Conservation (phyloP, 2,329 filamentous ascomycete species). For the Fusarium phyllophilum region DNA sequence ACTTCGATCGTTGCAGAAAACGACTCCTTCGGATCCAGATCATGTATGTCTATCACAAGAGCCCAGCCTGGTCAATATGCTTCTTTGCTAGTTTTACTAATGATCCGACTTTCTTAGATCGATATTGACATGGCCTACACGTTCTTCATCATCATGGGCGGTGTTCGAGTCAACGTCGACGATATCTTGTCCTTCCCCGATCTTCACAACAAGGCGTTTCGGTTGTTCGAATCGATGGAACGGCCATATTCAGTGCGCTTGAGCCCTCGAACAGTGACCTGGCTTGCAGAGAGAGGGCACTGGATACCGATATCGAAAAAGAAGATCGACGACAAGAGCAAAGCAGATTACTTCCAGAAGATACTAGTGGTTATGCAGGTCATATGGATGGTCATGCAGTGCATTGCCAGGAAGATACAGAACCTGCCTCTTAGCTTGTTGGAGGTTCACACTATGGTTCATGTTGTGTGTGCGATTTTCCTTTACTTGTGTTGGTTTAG, state of each 20-base stretch:
- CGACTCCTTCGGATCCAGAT: neutral
- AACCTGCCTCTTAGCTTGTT: conserved; percentile 51
- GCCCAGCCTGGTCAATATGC: neutral
- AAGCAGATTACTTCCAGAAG: conserved; percentile 50
- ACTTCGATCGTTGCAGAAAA: neutral
- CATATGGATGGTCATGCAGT: conserved; percentile 52
- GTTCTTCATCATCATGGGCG: conserved; percentile 48
- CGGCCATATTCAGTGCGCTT: conserved; percentile 1
- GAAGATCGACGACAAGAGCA: conserved; percentile 51
- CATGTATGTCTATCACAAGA: neutral
- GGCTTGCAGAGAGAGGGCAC: conserved; percentile 8
- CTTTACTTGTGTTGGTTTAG: conserved; percentile 38
- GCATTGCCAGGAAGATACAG: conserved; percentile 45
- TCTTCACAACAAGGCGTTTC: neutral
- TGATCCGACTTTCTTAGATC: neutral
- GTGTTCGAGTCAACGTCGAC: conserved; percentile 33
- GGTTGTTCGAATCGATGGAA: neutral
- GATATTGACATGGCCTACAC: conserved; percentile 34
- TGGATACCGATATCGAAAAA: conserved; percentile 12
- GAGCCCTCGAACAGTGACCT: conserved; percentile 2
- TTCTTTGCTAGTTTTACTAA: neutral
- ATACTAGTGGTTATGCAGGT: conserved; percentile 51
- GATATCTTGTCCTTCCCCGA: conserved; percentile 7
- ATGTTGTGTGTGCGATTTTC: conserved; percentile 32
- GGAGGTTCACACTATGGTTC: conserved; percentile 45